Evolutionary conservation across 768 basidiomycete species (phyloP), one percentile per base, ranked within the genome.

Genomic region (Flagelloscypha sp.): DNA sequence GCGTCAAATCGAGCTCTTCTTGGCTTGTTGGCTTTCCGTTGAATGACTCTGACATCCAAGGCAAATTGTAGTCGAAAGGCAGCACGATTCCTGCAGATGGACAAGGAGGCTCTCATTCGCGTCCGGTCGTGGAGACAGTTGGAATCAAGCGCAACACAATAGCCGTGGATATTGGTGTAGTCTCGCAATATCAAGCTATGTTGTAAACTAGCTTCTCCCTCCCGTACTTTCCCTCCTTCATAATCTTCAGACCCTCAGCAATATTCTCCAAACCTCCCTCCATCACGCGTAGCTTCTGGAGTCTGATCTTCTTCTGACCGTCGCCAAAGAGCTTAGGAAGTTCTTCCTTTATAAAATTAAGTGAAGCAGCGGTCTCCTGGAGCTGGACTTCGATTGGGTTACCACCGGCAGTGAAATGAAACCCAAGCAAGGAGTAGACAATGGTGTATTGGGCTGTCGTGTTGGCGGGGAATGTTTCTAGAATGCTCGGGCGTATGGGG

Each of bases 251-350:
- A 27, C 25, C 25, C 25, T 27, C 25, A 27, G 9, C 25, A 13
- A 27, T 27, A 27, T 13, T n/a, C n/a, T n/a, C n/a, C 9, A 27
- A 13, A 9, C 25, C 25, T 27, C 25, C 25, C 13, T 9, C 9
- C 9, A 27, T 9, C 9, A 9, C 9, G 13, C 25, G 25, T 13
- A 27, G 25, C 25, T 27, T 27, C 13, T 27, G 25, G 9, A 13
- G 25, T 13, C 13, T 27, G n/a, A n/a, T n/a, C n/a, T n/a, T n/a
- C n/a, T n/a, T n/a, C n/a, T n/a, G n/a, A n/a, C n/a, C n/a, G 10
- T 27, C 6, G 15, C 34, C 34, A 16, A 35, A 22, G 13, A 35
- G 27, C 13, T 10, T 13, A 27, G 34, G 34, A 13, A 35, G 15
- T 5, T 10, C 8, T 16, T 5, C 20, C 6, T 13, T 25, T 5